Conservation (phyloP, 768 basidiomycete genomes). For the Leccinellum albellum region DNA sequence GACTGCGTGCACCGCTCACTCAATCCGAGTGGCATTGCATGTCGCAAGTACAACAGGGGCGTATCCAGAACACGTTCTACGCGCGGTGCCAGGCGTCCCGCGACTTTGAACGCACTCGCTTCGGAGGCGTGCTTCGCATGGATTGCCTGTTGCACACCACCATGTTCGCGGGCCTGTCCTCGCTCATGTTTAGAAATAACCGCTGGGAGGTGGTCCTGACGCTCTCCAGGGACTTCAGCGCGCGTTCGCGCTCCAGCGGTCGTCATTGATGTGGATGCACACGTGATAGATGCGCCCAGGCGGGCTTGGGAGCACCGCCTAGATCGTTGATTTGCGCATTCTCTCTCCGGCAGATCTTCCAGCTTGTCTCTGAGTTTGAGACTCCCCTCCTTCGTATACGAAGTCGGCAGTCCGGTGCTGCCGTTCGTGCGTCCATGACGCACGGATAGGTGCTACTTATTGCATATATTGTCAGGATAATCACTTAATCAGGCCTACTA, state of each 20-base stretch:
- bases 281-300: background rate
- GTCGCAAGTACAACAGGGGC: constrained; percentile 39
- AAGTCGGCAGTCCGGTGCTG: constrained; percentile 12
- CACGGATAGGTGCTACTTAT: constrained; percentile 4
- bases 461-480: constrained; percentile 10
- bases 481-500: constrained; percentile 1
- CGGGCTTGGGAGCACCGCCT: background rate
- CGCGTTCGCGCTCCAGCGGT: background rate
- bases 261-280: background rate
- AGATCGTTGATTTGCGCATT: background rate
- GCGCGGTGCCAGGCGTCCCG: constrained; percentile 41
- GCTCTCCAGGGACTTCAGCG: constrained; percentile 35
- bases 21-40: constrained; percentile 42
- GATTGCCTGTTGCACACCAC: constrained; percentile 50
- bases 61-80: constrained; percentile 42
- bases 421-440: background rate
- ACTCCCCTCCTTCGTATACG: background rate
- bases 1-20: constrained; percentile 37
- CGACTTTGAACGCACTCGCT: constrained; percentile 34
- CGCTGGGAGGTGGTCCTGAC: constrained; percentile 44
- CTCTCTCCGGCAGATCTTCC: constrained; percentile 3
- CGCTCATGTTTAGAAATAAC: constrained; percentile 33
- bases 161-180: constrained; percentile 50
- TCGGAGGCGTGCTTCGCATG: constrained; percentile 42
- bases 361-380: background rate